Conservation (phyloP, 2,329 filamentous ascomycete species). For the Knufia petricola region DNA sequence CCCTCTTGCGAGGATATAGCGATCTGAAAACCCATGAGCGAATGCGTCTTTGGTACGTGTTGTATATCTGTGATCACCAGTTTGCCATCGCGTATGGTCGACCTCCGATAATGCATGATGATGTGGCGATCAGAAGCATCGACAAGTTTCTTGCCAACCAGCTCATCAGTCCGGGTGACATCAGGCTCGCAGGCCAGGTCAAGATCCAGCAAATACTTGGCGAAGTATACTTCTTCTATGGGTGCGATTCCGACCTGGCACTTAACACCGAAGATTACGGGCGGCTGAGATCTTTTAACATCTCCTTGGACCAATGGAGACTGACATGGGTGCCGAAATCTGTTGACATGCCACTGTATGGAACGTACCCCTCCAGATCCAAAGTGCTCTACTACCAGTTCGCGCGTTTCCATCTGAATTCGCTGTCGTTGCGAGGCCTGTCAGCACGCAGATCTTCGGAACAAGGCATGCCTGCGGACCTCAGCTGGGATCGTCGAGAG, state of each 20-base stretch:
- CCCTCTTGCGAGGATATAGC: conserved; percentile 34
- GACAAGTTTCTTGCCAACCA: conserved; percentile 44
- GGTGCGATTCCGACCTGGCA: conserved; percentile 44
- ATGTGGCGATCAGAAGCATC: conserved; percentile 46
- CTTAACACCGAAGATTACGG: conserved; percentile 43
- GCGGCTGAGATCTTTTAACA: conserved; percentile 36
- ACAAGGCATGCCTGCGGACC: conserved; percentile 17
- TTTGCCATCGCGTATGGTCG: conserved; percentile 53
- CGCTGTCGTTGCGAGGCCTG: conserved; percentile 32
- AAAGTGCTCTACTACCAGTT: conserved; percentile 45
- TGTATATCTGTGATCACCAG: conserved; percentile 57
- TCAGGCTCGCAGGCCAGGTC: conserved; percentile 48
- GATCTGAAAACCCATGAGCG: conserved; percentile 43
- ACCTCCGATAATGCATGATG: conserved; percentile 49
- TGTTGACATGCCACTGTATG: conserved; percentile 38
- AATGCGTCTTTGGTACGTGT: conserved; percentile 50
- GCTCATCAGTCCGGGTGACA: conserved; percentile 44
- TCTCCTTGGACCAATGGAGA: conserved; percentile 43
- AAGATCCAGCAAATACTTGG: conserved; percentile 48
- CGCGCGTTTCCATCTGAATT: conserved; percentile 43
- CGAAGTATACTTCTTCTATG: conserved; percentile 46
- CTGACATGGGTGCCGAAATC: conserved; percentile 38
- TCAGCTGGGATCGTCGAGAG: conserved; percentile 36
- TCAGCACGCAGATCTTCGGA: conserved; percentile 31
- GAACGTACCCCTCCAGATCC: conserved; percentile 41